These are phyloP conservation scores for Cladosporium sp. DNA, from an alignment of 2,329 filamentous ascomycete species.

Conservation along the genomic window DNA sequence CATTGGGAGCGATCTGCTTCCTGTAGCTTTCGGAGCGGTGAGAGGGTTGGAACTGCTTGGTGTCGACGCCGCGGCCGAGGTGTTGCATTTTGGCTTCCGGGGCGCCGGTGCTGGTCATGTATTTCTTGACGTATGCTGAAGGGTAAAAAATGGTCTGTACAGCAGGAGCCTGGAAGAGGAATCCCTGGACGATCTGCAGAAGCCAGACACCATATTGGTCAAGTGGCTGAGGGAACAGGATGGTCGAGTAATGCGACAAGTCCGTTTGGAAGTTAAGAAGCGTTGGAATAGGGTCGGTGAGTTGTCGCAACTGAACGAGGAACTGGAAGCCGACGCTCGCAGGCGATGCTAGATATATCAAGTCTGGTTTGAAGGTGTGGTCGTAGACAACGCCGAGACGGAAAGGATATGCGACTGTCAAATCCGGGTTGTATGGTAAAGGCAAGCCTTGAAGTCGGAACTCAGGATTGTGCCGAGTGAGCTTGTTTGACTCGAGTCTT, in stretches of 20 bases:
- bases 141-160: conserved; percentile 68
- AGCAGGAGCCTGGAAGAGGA: conserved; percentile 58
- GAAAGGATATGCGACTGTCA: conserved; percentile 67
- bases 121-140: conserved; percentile 58
- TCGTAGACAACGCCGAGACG: conserved; percentile 58
- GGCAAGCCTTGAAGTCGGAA: conserved; percentile 61
- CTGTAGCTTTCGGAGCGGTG: conserved; percentile 52
- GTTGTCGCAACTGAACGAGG: conserved; percentile 63
- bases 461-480: conserved; percentile 43
- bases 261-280: conserved; percentile 71
- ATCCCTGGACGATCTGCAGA: conserved; percentile 61
- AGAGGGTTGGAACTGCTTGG: conserved; percentile 55
- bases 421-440: conserved; percentile 66
- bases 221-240: conserved; percentile 63
- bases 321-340: conserved; percentile 68
- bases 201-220: conserved; percentile 59
- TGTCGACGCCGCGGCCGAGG: conserved; percentile 63
- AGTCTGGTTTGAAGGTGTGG: conserved; percentile 61
- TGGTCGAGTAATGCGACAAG: conserved; percentile 63
- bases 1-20: conserved; percentile 53
- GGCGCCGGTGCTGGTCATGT: conserved; percentile 56
- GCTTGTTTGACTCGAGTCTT: conserved; percentile 26
- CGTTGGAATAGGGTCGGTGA: conserved; percentile 53
- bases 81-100: conserved; percentile 55
- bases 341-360: conserved; percentile 67